These are phyloP conservation scores for Magnusiomyces paraingens DNA, from an alignment of 1,139 yeast species.

Conservation along the genomic window DNA sequence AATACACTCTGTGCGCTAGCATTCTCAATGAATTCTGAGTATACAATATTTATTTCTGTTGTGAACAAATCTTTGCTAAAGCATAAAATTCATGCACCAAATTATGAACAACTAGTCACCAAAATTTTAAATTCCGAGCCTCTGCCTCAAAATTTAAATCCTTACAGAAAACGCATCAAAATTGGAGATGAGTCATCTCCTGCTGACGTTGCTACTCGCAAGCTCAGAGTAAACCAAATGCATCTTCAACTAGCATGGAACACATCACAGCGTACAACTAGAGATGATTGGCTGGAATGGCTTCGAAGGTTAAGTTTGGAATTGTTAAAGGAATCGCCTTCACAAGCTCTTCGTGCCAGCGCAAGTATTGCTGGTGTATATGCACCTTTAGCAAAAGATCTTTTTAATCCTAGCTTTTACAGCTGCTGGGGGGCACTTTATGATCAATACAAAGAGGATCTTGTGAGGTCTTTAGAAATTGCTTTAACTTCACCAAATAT, in stretches of 20 bases:
- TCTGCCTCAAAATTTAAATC: constrained; percentile 66
- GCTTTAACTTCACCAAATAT: constrained; percentile 87
- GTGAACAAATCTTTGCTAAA: constrained; percentile 64
- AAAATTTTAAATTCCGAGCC: constrained; percentile 85
- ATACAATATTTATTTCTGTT: constrained; percentile 80
- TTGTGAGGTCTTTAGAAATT: constrained; percentile 75
- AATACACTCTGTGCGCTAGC: constrained; percentile 75
- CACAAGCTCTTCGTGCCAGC: constrained; percentile 91
- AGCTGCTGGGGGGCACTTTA: constrained; percentile 94
- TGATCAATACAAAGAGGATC: constrained; percentile 87
- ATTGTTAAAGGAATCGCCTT: constrained; percentile 83
- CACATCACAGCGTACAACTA: constrained; percentile 77
- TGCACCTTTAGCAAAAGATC: constrained; percentile 80
- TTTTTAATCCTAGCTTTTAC: constrained; percentile 92
- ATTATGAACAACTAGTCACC: constrained; percentile 74
- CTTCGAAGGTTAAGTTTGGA: constrained; percentile 80
- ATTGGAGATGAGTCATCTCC: constrained; percentile 50
- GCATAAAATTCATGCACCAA: constrained; percentile 61
- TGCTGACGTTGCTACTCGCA: constrained; percentile 66
- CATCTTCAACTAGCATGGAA: constrained; percentile 86
- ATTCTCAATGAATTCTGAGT: constrained; percentile 77
- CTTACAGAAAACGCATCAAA: constrained; percentile 42
- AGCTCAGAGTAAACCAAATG: constrained; percentile 73
- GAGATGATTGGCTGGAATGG: constrained; percentile 99
- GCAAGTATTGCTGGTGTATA: constrained; percentile 85